phyloP scores from a whole-genome alignment of 1,284 basidiomycete species.

The Fomitopsis betulina region DNA sequence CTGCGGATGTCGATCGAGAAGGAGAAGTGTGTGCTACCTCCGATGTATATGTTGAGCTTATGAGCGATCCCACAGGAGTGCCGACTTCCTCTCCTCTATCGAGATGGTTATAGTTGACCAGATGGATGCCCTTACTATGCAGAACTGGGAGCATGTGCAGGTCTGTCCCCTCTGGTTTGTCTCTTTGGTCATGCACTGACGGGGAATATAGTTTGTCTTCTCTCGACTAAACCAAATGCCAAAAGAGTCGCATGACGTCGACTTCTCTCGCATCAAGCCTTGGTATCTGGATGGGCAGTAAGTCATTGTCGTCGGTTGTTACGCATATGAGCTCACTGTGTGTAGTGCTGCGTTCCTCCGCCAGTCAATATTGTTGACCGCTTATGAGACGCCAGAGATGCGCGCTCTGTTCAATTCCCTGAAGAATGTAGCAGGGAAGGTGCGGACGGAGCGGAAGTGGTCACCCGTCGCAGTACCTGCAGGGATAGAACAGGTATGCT shows the following conservation, averaged over 20 bases:
- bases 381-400: conserved; percentile 88
- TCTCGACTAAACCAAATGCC: conserved; percentile 85
- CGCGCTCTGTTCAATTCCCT: conserved; percentile 74
- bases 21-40: conserved; percentile 60
- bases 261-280: conserved; percentile 95
- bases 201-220: conserved; percentile 69
- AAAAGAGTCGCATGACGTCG: conserved; percentile 88
- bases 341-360: conserved; percentile 75
- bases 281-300: conserved; percentile 96
- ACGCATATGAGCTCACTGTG: background rate
- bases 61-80: conserved; percentile 43
- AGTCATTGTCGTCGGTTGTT: conserved; percentile 28
- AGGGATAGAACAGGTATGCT: conserved; percentile 73
- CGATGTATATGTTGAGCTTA: background rate
- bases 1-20: conserved; percentile 92
- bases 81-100: conserved; percentile 91
- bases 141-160: conserved; percentile 98
- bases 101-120: conserved; percentile 95
- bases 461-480: conserved; percentile 70
- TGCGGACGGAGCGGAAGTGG: conserved; percentile 67
- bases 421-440: conserved; percentile 83
- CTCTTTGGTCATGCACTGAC: background rate
- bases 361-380: conserved; percentile 86
- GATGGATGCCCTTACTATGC: conserved; percentile 92
- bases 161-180: conserved; percentile 34